Evolutionary conservation across 2,329 filamentous ascomycete genomes (phyloP).

Genomic region (Aspergillus candidus): DNA sequence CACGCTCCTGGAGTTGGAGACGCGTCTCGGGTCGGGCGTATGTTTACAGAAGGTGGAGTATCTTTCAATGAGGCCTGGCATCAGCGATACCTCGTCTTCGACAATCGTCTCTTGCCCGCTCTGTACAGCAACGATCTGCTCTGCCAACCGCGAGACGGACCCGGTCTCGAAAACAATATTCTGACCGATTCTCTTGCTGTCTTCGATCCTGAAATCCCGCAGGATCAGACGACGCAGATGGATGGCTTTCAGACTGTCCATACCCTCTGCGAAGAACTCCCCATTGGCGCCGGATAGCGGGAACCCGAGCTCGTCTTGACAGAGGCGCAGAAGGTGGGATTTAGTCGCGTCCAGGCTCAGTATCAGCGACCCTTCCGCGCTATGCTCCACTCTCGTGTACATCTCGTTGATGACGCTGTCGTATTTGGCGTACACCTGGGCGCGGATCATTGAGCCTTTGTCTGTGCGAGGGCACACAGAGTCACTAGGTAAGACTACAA

Average conservation of each 20-base stretch:
- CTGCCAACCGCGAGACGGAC: constrained; percentile 33
- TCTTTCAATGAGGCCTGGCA: constrained; percentile 42
- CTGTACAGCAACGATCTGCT: constrained; percentile 26
- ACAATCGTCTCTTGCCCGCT: constrained; percentile 11
- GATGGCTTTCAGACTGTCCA: constrained; percentile 45
- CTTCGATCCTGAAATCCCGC: constrained; percentile 32
- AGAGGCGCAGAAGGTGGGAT: constrained; percentile 26
- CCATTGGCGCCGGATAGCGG: constrained; percentile 23
- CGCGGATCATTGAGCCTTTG: constrained; percentile 50
- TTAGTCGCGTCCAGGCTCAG: constrained; percentile 29
- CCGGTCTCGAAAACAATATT: constrained; percentile 43
- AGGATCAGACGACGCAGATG: constrained; percentile 41
- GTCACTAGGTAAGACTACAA: constrained; percentile 30
- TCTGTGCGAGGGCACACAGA: constrained; percentile 46
- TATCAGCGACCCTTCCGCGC: constrained; percentile 22
- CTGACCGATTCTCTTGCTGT: constrained; percentile 22
- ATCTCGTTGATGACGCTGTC: constrained; percentile 37
- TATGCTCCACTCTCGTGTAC: constrained; percentile 17
- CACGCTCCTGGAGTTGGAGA: constrained; percentile 15
- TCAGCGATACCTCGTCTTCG: constrained; percentile 25
- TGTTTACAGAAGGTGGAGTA: constrained; percentile 40
- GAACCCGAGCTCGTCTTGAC: constrained; percentile 28
- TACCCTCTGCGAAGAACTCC: constrained; percentile 42
- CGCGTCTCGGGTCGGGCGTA: constrained; percentile 16
- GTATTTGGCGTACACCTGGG: constrained; percentile 44